Evolutionary conservation across 352 stramenopile genomes (phyloP), one percentile per base, ranked within the genome.

Genomic region (Phytophthora ramorum): DNA sequence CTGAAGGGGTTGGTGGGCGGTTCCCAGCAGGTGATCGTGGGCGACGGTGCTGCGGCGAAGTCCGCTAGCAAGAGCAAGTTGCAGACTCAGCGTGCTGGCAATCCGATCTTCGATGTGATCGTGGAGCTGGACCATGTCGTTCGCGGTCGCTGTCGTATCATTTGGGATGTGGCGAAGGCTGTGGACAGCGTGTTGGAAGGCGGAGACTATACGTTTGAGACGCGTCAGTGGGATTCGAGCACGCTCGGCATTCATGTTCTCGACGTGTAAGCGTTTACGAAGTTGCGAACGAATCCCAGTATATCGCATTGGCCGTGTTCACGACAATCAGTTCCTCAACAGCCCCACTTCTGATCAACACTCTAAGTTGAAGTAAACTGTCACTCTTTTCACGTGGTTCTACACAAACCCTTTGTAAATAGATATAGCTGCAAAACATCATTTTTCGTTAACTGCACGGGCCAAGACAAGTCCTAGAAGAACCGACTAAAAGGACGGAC

Each of bases 81-180:
- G 32, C 68, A 79, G 52, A 73, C 79, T 13, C 62, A 88, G 71
- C 75, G 83, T 17, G 68, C 47, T 35, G 82, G 76, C 7, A 78
- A 77, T 14, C 86, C 89, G 4, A 87, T 90, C 17, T 96, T 96
- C 60, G 87, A 96, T 30, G 75, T 92, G 47, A 86, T 97, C 49
- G 80, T 97, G n/a, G 90, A 97, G 58, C 56, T 97, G 16, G 71
- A 85, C 37, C 61, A 83, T 34, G 71, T 76, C 2, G 53, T 71
- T 28, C 74, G 66, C n/a, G 69, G 92, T 43, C 65, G 72, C 20
- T 97, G 83, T 66, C 64, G 70, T 12, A 82, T 97, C 44, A 85
- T 93, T 48, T 83, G 65, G 59, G 65, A 95, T 67, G 75, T 81
- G 14, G 87, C 67, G 1, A 68, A 78, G n/a, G 84, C 88, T 4